phyloP scores from a whole-genome alignment of 1,284 basidiomycete species.

The Fomitopsis pinicola region DNA sequence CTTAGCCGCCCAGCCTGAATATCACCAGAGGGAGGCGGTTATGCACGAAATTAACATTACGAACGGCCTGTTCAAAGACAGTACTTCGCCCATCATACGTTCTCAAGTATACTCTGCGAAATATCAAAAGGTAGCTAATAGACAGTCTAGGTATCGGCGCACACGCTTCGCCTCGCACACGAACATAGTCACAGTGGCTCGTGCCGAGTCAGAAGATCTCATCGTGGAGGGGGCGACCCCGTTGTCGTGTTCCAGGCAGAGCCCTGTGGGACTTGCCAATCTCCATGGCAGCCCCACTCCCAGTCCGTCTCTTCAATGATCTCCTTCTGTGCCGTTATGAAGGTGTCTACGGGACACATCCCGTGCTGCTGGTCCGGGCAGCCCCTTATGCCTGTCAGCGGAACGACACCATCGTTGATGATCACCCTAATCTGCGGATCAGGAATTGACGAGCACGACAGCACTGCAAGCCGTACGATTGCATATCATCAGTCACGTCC shows the following conservation, averaged over 20 bases:
- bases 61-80: too few species aligned
- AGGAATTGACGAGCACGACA: conserved; percentile 49
- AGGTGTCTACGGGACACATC: conserved; percentile 74
- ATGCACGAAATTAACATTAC: too few species aligned
- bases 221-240: conserved; percentile 13
- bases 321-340: conserved; percentile 68
- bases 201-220: background rate
- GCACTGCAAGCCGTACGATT: conserved; percentile 32
- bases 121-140: too few species aligned
- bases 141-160: too few species aligned
- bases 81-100: too few species aligned
- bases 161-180: background rate
- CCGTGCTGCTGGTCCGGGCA: conserved; percentile 74
- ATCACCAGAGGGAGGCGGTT: too few species aligned
- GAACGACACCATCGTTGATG: conserved; percentile 86
- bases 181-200: background rate
- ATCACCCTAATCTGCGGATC: conserved; percentile 70
- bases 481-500: background rate
- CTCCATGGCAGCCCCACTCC: conserved; percentile 69
- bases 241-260: conserved; percentile 31
- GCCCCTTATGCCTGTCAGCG: conserved; percentile 71
- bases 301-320: conserved; percentile 71
- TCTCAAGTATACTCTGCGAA: too few species aligned
- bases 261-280: conserved; percentile 58
- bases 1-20: background rate